These are phyloP conservation scores for Boletus vermiculosoides DNA, from an alignment of 768 basidiomycete species.

Conservation along the genomic window DNA sequence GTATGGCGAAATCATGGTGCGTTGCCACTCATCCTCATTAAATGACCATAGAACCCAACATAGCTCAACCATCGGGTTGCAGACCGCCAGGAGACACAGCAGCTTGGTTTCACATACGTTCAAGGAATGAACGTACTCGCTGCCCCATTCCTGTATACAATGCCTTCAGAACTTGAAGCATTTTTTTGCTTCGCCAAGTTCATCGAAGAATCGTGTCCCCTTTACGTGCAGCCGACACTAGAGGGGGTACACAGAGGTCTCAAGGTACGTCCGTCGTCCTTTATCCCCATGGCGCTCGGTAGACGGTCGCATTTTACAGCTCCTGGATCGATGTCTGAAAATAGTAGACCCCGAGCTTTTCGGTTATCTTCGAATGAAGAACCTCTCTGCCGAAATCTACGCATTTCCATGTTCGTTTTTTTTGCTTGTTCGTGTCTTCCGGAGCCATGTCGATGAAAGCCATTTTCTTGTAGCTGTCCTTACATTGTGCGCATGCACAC, in stretches of 20 bases:
- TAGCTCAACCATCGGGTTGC: neutral
- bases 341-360: slow-evolving; percentile 89
- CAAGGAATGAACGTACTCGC: slow-evolving; percentile 99
- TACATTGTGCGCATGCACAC: slow-evolving; percentile 95
- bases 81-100: slow-evolving; percentile 79
- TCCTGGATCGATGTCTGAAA: slow-evolving; percentile 88
- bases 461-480: slow-evolving; percentile 63
- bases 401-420: slow-evolving; percentile 86
- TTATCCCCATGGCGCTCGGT: neutral
- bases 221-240: slow-evolving; percentile 96
- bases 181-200: slow-evolving; percentile 97
- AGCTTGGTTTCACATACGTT: slow-evolving; percentile 90
- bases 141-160: slow-evolving; percentile 95
- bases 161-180: slow-evolving; percentile 98
- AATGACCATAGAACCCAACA: neutral
- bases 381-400: slow-evolving; percentile 93
- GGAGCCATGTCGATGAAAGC: neutral
- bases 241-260: slow-evolving; percentile 95
- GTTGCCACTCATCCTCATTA: slow-evolving; percentile 8
- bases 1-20: slow-evolving; percentile 92
- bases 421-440: neutral
- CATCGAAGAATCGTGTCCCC: slow-evolving; percentile 90
- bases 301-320: slow-evolving; percentile 42
- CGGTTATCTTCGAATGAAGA: slow-evolving; percentile 78
- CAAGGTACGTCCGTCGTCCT: slow-evolving; percentile 53